Evolutionary conservation across 805 yeast genomes (phyloP), one percentile per base, ranked within the genome.

Genomic region (Candida stauntonica): DNA sequence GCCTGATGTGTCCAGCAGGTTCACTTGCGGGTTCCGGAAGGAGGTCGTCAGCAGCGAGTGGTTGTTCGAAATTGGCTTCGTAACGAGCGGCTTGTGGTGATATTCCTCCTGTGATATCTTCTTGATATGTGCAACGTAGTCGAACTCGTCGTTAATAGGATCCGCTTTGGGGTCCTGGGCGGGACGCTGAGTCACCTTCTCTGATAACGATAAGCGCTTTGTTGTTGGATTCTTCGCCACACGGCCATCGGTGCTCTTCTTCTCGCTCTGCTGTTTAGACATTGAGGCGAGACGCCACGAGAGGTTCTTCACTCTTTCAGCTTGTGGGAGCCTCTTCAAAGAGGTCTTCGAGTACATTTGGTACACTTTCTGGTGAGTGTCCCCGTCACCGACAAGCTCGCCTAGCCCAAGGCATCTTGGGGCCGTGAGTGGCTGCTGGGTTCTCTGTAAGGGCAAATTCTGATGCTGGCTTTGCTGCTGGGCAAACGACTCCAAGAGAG

Each of bases 61-160:
- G 36, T 46, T 46, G 32, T 37, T 31, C 3, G 34, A 23, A 19
- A 42, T 30, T 2, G 45, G 41, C 27, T 38, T 45, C n/a, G 45
- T 34, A 17, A 43, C 38, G 14, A 36, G 19, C 3, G 42, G 43
- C 21, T 30, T 36, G 27, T 44, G 34, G 32, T 37, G 38, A 36
- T 42, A 43, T 33, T 35, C 45, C 36, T 42, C 65, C 50, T 66
- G 67, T 29, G 77, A 75, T 48, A 78, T 69, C 41, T 67, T 66
- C 46, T 72, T 68, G 33, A 77, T 77, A 48, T 78, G 83, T 9
- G 81, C 80, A 4, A 76, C 73, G 49, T 77, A 78, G 57, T 77
- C 80, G 44, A 78, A 77, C 34, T 76, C 79, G 29, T 68, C 77
- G 21, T 67, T 62, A 68, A 47, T 69, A 72, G 50, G 46, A 37